Evolutionary conservation across 1,284 basidiomycete genomes (phyloP), one percentile per base, ranked within the genome.

Genomic region (Chondrostereum purpureum): DNA sequence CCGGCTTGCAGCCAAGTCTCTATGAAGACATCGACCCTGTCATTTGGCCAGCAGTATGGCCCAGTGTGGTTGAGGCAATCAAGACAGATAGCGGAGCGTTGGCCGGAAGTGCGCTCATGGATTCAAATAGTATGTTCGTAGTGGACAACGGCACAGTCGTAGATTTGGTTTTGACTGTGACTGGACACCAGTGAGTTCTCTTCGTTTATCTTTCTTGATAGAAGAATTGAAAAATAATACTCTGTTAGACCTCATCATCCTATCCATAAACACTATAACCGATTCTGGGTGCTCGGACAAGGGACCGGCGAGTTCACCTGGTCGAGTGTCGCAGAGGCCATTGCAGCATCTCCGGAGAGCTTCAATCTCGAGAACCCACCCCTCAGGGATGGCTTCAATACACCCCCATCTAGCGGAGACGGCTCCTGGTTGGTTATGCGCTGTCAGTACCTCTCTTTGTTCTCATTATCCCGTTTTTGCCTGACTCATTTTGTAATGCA

Each of bases 351-450:
- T 14, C 45, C 45, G 8, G 42, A 47, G n/a, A 47, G 33, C 45
- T 47, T 47, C 42, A 47, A 47, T 35, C 36, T 47, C 31, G 42
- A 36, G 14, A 44, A 47, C 33, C 45, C 45, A 6, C 45, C 45
- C 19, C 20, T 12, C 18, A 23, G 16, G 33, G 41, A 47, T 17
- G 39, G 45, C 16, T 47, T 36, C 21, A 47, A 47, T 34, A 47
- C 45, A 16, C 45, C 42, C 5, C 17, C 21, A n/a, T 31, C 41
- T 14, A 16, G 17, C 11, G n/a, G n/a, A n/a, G 17, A 13, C 19
- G 13, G 12, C n/a, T 36, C 41, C 11, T 43, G 41, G 41, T 24
- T 43, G 11, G 41, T 24, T 12, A 8, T 43, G 12, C 41, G 41
- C 22, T 43, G 41, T 43, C 17, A 6, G 41, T 22, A 27, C 18